Percentiles rank a stretch among this genome's conserved stretches.
phyloP scores from a whole-genome alignment of 352 stramenopile species.

The Blastocystis sp. region DNA sequence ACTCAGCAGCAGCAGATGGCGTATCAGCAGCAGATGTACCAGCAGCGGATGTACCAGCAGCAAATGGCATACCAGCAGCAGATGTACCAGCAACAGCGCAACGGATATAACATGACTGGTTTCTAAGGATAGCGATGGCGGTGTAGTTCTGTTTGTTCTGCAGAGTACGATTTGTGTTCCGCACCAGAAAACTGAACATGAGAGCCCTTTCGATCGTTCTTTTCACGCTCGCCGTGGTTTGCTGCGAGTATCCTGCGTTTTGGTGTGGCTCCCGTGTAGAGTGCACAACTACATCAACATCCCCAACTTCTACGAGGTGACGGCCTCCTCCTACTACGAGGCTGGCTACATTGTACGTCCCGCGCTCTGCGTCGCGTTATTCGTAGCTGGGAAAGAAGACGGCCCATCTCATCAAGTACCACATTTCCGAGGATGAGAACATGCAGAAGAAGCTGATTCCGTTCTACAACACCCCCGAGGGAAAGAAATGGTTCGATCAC shows the following conservation, averaged over 20 bases:
- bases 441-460: slow-evolving; percentile 73
- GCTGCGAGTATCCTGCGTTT: slow-evolving; percentile 1
- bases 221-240: background rate
- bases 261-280: background rate
- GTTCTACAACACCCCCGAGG: slow-evolving; percentile 69
- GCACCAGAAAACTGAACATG: slow-evolving; percentile 8
- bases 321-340: slow-evolving; percentile 60
- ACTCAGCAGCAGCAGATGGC: slow-evolving; percentile 47
- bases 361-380: background rate
- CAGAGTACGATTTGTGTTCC: background rate
- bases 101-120: slow-evolving; percentile 35
- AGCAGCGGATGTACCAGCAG: slow-evolving; percentile 44
- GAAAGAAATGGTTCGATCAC: slow-evolving; percentile 68
- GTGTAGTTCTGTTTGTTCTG: slow-evolving; percentile 8
- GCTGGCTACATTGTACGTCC: slow-evolving; percentile 45
- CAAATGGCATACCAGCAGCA: slow-evolving; percentile 29
- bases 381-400: slow-evolving; percentile 67
- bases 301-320: slow-evolving; percentile 23
- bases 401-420: slow-evolving; percentile 64
- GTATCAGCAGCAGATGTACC: slow-evolving; percentile 61
- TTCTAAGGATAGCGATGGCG: slow-evolving; percentile 53
- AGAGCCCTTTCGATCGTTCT: background rate
- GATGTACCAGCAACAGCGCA: slow-evolving; percentile 66
- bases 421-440: slow-evolving; percentile 48
- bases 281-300: slow-evolving; percentile 74